Conservation (phyloP, 768 basidiomycete species). For the Chalciporus piperatus region DNA sequence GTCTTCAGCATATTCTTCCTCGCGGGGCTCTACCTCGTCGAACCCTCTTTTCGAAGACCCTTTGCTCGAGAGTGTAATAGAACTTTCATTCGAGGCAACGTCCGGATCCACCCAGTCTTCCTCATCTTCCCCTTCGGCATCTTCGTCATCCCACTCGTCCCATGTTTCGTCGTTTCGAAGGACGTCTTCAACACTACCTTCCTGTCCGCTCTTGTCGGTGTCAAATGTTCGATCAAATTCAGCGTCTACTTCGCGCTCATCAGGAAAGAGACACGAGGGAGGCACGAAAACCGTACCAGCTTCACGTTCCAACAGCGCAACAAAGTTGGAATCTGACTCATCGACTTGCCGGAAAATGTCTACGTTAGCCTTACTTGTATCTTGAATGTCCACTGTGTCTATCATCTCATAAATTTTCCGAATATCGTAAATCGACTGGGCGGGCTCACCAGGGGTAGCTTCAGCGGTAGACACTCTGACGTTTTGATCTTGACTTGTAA, state of each 20-base stretch:
- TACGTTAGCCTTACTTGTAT: constrained; percentile 3
- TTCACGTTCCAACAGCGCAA: constrained; percentile 26
- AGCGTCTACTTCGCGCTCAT: constrained; percentile 17
- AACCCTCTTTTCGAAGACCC: constrained; percentile 46
- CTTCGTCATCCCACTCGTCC: constrained; percentile 34
- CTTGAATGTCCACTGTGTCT: constrained; percentile 13
- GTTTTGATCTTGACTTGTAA: not conserved
- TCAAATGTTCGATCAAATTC: constrained; percentile 26
- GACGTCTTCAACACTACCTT: constrained; percentile 15
- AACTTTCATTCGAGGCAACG: constrained; percentile 49
- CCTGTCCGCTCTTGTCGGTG: constrained; percentile 14
- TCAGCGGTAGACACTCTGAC: constrained; percentile 5
- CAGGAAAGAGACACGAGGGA: not conserved
- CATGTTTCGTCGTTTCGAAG: constrained; percentile 19
- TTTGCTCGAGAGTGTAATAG: constrained; percentile 54
- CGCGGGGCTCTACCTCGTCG: constrained; percentile 47
- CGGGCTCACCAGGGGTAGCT: constrained; percentile 11
- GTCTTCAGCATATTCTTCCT: constrained; percentile 35
- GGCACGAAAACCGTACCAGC: constrained; percentile 23
- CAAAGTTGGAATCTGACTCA: constrained; percentile 29
- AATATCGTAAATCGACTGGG: not conserved
- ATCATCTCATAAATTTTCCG: constrained; percentile 1
- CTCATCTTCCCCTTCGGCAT: constrained; percentile 47
- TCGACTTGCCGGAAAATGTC: constrained; percentile 17
- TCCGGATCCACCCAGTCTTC: constrained; percentile 47